Conservation (phyloP, 495 filamentous ascomycete genomes). For the Penicillium odoratum region DNA sequence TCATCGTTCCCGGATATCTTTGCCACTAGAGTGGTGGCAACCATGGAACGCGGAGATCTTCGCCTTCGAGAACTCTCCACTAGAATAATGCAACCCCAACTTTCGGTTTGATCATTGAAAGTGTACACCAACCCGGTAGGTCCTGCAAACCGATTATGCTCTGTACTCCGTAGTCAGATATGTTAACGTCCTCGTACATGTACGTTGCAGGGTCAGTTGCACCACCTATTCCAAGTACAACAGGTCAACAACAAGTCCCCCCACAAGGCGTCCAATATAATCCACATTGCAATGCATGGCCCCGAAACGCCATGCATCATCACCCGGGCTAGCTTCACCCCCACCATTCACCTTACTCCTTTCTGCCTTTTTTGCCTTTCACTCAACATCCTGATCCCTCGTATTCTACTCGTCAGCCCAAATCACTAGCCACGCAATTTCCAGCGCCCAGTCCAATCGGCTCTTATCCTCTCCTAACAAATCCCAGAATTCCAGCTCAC, state of each 20-base stretch:
- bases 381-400: not conserved
- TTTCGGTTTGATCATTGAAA: not conserved
- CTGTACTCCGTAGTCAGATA: not conserved
- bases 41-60: constrained; percentile 8
- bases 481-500: not conserved
- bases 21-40: constrained; percentile 13
- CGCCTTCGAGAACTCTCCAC: constrained; percentile 5
- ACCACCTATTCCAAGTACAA: constrained; percentile 4
- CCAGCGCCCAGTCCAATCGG: constrained; percentile 7
- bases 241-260: not conserved
- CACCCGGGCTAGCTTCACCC: not conserved
- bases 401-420: constrained; percentile 2
- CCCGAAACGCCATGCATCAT: constrained; percentile 6
- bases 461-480: not conserved
- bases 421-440: constrained; percentile 6
- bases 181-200: constrained; percentile 6
- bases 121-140: not conserved
- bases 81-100: not conserved
- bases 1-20: constrained; percentile 10
- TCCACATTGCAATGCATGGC: not conserved
- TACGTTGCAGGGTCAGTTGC: not conserved
- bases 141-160: not conserved
- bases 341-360: constrained; percentile 4
- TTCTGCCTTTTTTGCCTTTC: not conserved
- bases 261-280: constrained; percentile 1